These are phyloP conservation scores for Trypanosoma boissoni DNA, from an alignment of 208 protist genomes.

Conservation along the genomic window DNA sequence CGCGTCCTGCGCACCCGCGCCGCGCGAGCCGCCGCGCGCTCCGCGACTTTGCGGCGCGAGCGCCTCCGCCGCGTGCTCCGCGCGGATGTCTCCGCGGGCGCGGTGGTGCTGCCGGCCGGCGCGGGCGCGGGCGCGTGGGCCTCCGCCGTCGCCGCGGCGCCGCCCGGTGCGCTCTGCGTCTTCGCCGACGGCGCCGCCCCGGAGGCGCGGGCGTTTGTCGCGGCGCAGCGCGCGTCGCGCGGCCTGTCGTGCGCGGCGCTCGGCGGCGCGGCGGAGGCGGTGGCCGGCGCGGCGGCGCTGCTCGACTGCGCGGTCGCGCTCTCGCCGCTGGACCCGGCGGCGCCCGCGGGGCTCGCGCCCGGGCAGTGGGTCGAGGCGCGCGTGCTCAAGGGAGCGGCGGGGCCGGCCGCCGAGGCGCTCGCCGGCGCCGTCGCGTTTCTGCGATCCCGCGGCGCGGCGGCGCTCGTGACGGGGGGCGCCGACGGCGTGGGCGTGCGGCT, in stretches of 20 bases:
- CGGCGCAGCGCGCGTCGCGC: conserved; percentile 6
- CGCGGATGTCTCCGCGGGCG: too few relatives aligned
- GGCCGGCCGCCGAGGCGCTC: conserved; percentile 14
- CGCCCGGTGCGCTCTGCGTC: conserved; percentile 2
- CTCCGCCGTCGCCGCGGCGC: neutral
- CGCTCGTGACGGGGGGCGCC: conserved; percentile 23
- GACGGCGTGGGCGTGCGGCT: conserved; percentile 25
- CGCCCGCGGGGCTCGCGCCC: neutral
- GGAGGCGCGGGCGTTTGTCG: conserved; percentile 15
- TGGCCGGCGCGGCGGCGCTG: neutral
- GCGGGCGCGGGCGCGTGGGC: neutral
- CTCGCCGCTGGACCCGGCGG: neutral
- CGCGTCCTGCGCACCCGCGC: neutral
- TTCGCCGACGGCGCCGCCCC: conserved; percentile 9
- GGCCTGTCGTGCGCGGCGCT: neutral
- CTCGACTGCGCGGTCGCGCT: neutral
- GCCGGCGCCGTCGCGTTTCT: conserved; percentile 25
- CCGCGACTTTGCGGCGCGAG: neutral
- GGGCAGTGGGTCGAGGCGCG: neutral
- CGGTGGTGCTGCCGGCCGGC: neutral
- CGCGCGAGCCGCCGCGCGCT: too few relatives aligned
- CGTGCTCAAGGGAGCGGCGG: neutral
- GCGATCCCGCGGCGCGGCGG: conserved; percentile 22
- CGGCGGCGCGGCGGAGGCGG: neutral
- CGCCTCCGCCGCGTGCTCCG: conserved; percentile 11